Conservation (phyloP, 305 asterid genomes). For the Ilex paraguariensis region DNA sequence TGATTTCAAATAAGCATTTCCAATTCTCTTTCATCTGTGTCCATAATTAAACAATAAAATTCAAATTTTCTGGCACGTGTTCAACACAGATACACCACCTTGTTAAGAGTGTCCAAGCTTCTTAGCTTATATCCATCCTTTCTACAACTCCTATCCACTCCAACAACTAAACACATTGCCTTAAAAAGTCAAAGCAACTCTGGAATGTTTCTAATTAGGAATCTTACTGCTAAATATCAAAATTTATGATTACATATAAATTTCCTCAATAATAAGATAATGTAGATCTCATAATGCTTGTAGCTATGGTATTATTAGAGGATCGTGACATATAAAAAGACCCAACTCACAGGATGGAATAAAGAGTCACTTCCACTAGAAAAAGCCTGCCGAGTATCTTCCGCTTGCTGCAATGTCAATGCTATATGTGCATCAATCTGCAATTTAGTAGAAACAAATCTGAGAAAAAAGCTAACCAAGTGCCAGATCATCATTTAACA, state of each 20-base stretch:
- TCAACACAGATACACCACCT: too few species aligned
- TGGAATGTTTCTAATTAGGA: too few species aligned
- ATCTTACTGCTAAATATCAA: too few species aligned
- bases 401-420: constrained; percentile 51
- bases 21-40: neutral
- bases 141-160: neutral
- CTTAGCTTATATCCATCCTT: neutral
- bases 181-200: too few species aligned
- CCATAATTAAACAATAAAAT: too few species aligned
- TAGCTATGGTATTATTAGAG: too few species aligned
- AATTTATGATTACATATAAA: too few species aligned
- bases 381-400: constrained; percentile 23
- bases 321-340: neutral
- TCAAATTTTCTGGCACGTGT: neutral
- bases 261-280: too few species aligned
- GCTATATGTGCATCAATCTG: constrained; percentile 59
- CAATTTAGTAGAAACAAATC: constrained; percentile 15
- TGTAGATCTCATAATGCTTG: too few species aligned
- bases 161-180: constrained; percentile 4
- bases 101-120: too few species aligned
- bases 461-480: constrained; percentile 9
- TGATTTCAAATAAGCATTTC: too few species aligned
- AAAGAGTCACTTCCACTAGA: constrained; percentile 27
- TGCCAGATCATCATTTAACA: constrained; percentile 7
- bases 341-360: constrained; percentile 32